Percentiles rank a stretch among this genome's conserved stretches.
These are phyloP conservation scores for Yarrowia hollandica DNA, from an alignment of 805 yeast species.

Conservation along the genomic window DNA sequence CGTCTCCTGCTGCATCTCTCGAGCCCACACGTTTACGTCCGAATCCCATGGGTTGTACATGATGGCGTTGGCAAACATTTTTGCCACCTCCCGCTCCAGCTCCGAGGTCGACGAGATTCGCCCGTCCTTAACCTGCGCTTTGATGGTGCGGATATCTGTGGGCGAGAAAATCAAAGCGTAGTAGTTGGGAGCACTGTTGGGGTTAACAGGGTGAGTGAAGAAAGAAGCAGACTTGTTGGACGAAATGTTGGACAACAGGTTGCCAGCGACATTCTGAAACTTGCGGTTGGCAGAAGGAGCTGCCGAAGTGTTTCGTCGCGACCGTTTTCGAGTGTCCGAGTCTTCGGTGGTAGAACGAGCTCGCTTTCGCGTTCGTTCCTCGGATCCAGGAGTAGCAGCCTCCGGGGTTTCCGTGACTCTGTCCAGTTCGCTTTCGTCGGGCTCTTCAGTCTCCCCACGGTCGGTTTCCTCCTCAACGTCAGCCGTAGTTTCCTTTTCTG, in stretches of 20 bases:
- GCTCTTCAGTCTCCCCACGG: constrained; percentile 6
- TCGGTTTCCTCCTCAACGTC: constrained; percentile 4
- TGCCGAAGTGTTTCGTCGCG: constrained; percentile 18
- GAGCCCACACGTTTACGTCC: constrained; percentile 61
- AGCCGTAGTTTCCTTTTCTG: background rate
- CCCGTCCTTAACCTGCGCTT: constrained; percentile 58
- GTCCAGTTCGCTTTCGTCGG: constrained; percentile 1
- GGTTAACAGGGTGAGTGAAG: constrained; percentile 67
- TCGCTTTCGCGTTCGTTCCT: constrained; percentile 7
- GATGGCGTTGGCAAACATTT: constrained; percentile 81
- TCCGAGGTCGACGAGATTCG: constrained; percentile 51
- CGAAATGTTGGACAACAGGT: constrained; percentile 62
- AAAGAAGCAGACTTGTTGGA: constrained; percentile 74
- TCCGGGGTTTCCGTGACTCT: constrained; percentile 3
- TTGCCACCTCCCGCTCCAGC: constrained; percentile 65
- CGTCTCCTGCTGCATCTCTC: constrained; percentile 70
- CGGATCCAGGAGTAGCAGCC: constrained; percentile 9
- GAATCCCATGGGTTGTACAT: constrained; percentile 74
- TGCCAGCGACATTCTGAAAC: constrained; percentile 61
- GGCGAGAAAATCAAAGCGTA: constrained; percentile 62
- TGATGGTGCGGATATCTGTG: constrained; percentile 64
- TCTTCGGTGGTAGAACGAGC: constrained; percentile 7
- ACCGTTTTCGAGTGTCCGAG: constrained; percentile 7
- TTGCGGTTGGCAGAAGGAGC: constrained; percentile 46
- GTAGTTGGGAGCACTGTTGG: constrained; percentile 68